Evolutionary conservation across 768 basidiomycete species (phyloP).

Genomic region (Guyanaporus albipodus): DNA sequence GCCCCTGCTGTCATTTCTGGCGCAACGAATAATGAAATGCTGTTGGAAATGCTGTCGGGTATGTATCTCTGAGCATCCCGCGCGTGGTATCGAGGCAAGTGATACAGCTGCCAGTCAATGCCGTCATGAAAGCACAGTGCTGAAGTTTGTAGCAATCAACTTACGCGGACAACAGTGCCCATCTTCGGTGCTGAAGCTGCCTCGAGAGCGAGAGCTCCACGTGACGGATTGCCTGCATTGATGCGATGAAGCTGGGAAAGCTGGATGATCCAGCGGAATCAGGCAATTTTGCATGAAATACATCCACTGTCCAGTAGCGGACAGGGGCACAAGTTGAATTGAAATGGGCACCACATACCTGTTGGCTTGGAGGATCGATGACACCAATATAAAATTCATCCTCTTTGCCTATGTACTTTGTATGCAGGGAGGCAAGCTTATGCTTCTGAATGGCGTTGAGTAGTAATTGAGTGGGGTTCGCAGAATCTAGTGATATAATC

Average conservation of each 20-base stretch:
- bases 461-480: conserved; percentile 60
- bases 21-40: conserved; percentile 24
- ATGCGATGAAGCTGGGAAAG: conserved; percentile 50
- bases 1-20: conserved; percentile 15
- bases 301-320: background rate
- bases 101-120: conserved; percentile 39
- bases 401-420: conserved; percentile 41
- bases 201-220: conserved; percentile 62
- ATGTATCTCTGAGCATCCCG: background rate
- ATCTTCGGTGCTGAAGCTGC: conserved; percentile 45
- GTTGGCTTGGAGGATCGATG: conserved; percentile 14
- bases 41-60: conserved; percentile 4
- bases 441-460: conserved; percentile 46
- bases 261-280: conserved; percentile 24
- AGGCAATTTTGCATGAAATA: background rate
- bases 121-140: no score
- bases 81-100: conserved; percentile 30
- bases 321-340: background rate
- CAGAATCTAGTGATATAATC: conserved; percentile 50
- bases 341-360: conserved; percentile 1
- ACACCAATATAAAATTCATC: conserved; percentile 58
- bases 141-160: conserved; percentile 11
- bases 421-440: conserved; percentile 24
- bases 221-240: conserved; percentile 67
- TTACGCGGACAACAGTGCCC: conserved; percentile 52